Conservation (phyloP, 2,329 filamentous ascomycete species). For the Diaporthe eres region DNA sequence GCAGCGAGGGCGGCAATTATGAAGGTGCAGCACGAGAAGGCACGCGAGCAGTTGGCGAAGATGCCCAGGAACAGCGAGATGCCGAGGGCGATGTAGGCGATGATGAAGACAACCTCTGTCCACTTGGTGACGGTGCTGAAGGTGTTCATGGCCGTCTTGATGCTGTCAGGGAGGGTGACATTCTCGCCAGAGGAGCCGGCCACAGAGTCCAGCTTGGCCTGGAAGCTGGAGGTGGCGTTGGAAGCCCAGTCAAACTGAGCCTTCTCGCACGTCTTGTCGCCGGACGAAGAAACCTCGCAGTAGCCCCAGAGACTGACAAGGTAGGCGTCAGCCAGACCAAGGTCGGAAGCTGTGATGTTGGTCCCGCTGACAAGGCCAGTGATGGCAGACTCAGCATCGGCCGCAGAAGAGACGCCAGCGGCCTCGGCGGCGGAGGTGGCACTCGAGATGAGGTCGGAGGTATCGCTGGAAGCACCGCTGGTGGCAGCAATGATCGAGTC, state of each 20-base stretch:
- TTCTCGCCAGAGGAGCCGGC: slow-evolving; percentile 64
- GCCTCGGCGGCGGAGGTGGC: slow-evolving; percentile 32
- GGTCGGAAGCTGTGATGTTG: slow-evolving; percentile 71
- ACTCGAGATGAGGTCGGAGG: slow-evolving; percentile 21
- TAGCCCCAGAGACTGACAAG: slow-evolving; percentile 89
- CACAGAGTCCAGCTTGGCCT: slow-evolving; percentile 66
- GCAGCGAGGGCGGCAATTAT: slow-evolving; percentile 77
- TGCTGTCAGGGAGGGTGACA: slow-evolving; percentile 75
- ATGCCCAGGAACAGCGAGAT: slow-evolving; percentile 83
- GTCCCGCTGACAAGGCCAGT: neutral
- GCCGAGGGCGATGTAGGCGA: slow-evolving; percentile 78
- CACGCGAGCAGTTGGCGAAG: slow-evolving; percentile 85
- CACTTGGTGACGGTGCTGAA: slow-evolving; percentile 84
- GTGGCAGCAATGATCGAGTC: slow-evolving; percentile 49
- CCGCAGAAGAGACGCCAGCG: slow-evolving; percentile 12
- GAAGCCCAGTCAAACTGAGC: slow-evolving; percentile 83
- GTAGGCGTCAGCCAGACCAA: slow-evolving; percentile 82
- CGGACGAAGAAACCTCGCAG: slow-evolving; percentile 75
- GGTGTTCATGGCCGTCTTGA: slow-evolving; percentile 76
- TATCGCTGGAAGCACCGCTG: slow-evolving; percentile 2
- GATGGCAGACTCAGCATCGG: slow-evolving; percentile 22
- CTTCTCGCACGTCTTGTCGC: slow-evolving; percentile 76
- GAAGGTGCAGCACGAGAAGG: slow-evolving; percentile 86
- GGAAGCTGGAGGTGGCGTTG: slow-evolving; percentile 76
- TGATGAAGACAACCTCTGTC: slow-evolving; percentile 86